phyloP scores from a whole-genome alignment of 2,329 filamentous ascomycete genomes.

The Fusarium metavorans region DNA sequence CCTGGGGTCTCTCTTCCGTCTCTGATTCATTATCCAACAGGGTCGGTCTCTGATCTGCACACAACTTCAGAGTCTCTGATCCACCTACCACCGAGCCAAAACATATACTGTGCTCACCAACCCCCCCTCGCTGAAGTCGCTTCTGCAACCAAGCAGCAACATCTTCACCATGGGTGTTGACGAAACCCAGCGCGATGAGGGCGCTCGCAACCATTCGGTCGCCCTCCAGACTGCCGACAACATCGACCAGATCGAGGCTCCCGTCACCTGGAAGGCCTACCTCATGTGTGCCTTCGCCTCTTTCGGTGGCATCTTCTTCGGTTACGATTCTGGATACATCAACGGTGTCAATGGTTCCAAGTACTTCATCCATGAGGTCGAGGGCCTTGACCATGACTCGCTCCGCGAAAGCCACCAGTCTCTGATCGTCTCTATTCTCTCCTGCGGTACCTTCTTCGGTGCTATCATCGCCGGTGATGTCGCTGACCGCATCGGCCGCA shows the following conservation, averaged over 20 bases:
- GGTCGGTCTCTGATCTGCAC: not conserved
- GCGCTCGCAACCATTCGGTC: constrained; percentile 43
- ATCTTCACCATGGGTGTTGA: constrained; percentile 38
- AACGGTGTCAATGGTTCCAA: constrained; percentile 69
- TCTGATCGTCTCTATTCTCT: constrained; percentile 81
- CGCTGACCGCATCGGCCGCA: constrained; percentile 80
- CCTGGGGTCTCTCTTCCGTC: not conserved
- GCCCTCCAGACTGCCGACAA: constrained; percentile 60
- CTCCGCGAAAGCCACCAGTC: constrained; percentile 61
- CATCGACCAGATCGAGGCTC: constrained; percentile 73
- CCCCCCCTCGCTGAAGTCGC: not conserved
- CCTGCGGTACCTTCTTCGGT: constrained; percentile 82
- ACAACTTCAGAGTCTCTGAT: not conserved
- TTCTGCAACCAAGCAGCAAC: not conserved
- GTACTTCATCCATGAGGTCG: constrained; percentile 65
- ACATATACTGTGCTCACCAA: not conserved
- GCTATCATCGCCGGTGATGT: constrained; percentile 82
- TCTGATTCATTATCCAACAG: not conserved
- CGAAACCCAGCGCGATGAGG: constrained; percentile 34
- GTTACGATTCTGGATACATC: constrained; percentile 84
- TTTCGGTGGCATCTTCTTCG: constrained; percentile 81
- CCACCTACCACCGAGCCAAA: not conserved
- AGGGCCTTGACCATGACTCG: constrained; percentile 51
- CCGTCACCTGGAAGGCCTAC: constrained; percentile 77
- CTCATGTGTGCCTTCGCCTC: constrained; percentile 77